Conservation (phyloP, 345 rosid species). For the Brassica juncea region DNA sequence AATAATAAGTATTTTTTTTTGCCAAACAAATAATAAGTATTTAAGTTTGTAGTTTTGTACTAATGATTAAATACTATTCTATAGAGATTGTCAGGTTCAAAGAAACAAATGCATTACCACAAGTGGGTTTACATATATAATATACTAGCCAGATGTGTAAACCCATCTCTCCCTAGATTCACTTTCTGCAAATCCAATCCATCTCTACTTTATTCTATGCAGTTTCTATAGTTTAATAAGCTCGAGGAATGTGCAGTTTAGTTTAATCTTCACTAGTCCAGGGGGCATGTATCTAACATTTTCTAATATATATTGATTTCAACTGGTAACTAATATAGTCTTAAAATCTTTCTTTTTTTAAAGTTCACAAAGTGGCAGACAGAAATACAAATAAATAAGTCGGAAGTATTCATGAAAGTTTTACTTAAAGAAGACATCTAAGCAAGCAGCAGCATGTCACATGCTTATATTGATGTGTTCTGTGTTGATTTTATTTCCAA, state of each 20-base stretch:
- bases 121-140: constrained; percentile 23
- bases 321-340: constrained; percentile 22
- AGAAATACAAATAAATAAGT: background rate
- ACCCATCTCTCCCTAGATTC: constrained; percentile 35
- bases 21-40: background rate
- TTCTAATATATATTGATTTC: constrained; percentile 8
- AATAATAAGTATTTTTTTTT: constrained; percentile 10
- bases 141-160: constrained; percentile 18
- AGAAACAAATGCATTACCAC: constrained; percentile 24
- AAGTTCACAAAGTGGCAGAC: constrained; percentile 13
- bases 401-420: background rate
- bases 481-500: background rate
- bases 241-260: constrained; percentile 32
- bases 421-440: background rate
- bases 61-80: background rate
- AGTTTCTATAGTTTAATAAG: constrained; percentile 11
- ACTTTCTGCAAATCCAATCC: constrained; percentile 39
- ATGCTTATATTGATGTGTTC: constrained; percentile 12
- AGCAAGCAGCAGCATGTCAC: constrained; percentile 16
- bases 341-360: background rate
- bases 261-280: constrained; percentile 25
- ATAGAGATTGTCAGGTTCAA: constrained; percentile 24
- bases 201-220: constrained; percentile 18
- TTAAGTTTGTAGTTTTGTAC: background rate
- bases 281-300: constrained; percentile 35